Percentiles rank a stretch among this genome's conserved stretches.
Conservation (phyloP, 2,329 filamentous ascomycete genomes). For the Fusarium beomiforme region DNA sequence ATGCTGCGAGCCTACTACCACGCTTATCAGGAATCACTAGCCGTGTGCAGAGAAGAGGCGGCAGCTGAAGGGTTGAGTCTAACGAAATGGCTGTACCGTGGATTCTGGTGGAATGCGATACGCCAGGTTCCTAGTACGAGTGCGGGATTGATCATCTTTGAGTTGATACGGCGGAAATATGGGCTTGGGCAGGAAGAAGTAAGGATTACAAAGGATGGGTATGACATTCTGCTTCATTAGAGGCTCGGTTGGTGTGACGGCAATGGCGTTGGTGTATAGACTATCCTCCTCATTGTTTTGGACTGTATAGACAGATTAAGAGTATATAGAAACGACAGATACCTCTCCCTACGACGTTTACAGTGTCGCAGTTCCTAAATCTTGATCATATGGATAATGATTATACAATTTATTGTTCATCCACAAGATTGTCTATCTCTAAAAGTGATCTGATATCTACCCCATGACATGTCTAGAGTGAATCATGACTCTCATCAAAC, state of each 20-base stretch:
- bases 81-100: conserved; percentile 73
- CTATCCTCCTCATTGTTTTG: conserved; percentile 27
- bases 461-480: neutral
- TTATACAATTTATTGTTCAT: neutral
- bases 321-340: conserved; percentile 8
- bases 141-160: conserved; percentile 81
- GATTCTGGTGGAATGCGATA: conserved; percentile 77
- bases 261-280: conserved; percentile 26
- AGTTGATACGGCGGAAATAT: conserved; percentile 78
- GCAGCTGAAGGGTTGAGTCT: conserved; percentile 64
- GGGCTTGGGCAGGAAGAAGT: conserved; percentile 70
- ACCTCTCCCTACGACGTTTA: neutral
- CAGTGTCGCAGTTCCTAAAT: neutral
- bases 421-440: neutral
- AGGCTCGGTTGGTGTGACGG: conserved; percentile 2
- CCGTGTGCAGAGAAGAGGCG: conserved; percentile 68
- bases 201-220: conserved; percentile 73
- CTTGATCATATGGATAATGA: neutral
- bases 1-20: conserved; percentile 74
- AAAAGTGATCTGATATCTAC: too few relatives aligned
- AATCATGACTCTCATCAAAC: neutral
- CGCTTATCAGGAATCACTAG: conserved; percentile 75
- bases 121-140: conserved; percentile 81
- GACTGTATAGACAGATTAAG: neutral
- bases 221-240: conserved; percentile 71